phyloP scores from a whole-genome alignment of 2,329 filamentous ascomycete genomes.

The Calonectria hongkongensis region DNA sequence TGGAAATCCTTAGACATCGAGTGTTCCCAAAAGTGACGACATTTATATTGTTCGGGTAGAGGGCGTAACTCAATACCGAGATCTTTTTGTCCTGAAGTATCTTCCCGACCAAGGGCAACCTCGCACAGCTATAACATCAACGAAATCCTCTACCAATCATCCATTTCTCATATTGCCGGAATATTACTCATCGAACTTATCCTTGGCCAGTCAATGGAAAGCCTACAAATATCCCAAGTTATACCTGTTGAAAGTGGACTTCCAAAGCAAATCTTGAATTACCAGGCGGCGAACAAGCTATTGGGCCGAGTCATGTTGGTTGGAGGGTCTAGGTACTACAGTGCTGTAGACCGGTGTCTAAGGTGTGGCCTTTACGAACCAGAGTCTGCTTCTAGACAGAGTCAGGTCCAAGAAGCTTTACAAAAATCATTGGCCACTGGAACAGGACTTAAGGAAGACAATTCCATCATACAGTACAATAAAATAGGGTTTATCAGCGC shows the following conservation, averaged over 20 bases:
- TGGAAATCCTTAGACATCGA: neutral
- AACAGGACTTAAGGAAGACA: neutral
- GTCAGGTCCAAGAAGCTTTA: neutral
- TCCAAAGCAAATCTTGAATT: neutral
- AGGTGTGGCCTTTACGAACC: neutral
- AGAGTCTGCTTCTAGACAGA: neutral
- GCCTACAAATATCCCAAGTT: neutral
- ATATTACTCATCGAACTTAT: constrained; percentile 32
- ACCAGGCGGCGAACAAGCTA: neutral
- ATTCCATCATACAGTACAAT: too few relatives aligned
- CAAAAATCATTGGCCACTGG: neutral
- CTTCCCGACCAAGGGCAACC: neutral
- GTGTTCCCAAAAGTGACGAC: neutral
- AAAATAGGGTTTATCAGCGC: too few relatives aligned
- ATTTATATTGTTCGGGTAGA: neutral
- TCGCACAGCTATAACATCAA: neutral
- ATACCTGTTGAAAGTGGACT: neutral
- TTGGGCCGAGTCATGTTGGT: neutral
- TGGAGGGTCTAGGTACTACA: neutral
- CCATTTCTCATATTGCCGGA: constrained; percentile 17
- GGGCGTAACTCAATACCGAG: neutral
- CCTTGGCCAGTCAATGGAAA: neutral
- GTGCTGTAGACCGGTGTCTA: neutral
- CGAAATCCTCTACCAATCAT: neutral
- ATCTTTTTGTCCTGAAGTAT: neutral